Base-by-base conservation (phyloP, 176 grass and related monocot species). In the Oryza longistaminata region DNA sequence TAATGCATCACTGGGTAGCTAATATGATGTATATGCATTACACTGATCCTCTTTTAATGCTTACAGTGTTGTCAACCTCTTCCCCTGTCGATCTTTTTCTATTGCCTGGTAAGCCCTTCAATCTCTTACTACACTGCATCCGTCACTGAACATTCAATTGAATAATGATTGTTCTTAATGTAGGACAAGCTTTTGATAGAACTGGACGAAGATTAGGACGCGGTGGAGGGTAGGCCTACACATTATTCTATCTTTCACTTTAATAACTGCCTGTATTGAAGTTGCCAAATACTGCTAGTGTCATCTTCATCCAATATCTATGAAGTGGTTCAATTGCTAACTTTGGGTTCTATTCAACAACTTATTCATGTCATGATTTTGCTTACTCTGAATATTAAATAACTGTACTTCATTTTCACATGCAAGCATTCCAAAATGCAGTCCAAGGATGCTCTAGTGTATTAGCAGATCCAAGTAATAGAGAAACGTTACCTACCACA, bases 151-250 rank as follows among this genome's bases (percentile, higher is more conserved):
- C 31, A 60, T 50, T 74, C 14, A 21, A 8, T 24, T 75, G 24
- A 6, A 45, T n/a, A 37, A 79, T 78, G 37, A 65, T 31, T 82
- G 27, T 37, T 87, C 64, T 89, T 83, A 37, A 10, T 96, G 74
- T 78, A 96, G 96, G 96, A 90, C 76, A 88, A 89, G 88, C 91
- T 75, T 99, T 99, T 88, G 96, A 99, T 87, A 94, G 85, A 81
- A 89, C 91, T 76, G 96, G 96, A 12, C 88, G 75, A 70, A 90
- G 96, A 78, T 86, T 99, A 75, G 96, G 96, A 12, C 91, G 96
- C 49, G 91, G 96, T 82, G 96, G 96, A 86, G 96, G 96, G 96
- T 96, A 99, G 2, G 88, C 6, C 52, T 68, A 33, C 52, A 81
- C 33, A 35, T 58, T 40, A 74, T 83, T 66, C 62, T 68, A 19